Percentiles rank a stretch among this genome's conserved stretches.
phyloP scores from a whole-genome alignment of 2,329 filamentous ascomycete genomes.

The Fusarium sp. region DNA sequence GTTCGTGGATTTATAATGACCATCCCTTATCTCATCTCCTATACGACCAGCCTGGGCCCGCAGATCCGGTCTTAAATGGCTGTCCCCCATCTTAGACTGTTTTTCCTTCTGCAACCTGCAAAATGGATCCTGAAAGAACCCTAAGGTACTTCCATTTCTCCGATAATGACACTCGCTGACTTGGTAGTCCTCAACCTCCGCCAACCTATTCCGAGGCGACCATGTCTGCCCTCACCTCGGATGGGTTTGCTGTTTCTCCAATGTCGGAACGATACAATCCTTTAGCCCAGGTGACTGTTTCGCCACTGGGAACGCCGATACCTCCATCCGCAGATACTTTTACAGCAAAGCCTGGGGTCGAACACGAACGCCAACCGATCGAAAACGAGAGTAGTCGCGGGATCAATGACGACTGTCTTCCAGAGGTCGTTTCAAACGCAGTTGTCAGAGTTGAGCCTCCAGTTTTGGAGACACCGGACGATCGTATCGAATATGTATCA shows the following conservation, averaged over 20 bases:
- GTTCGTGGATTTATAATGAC: not conserved
- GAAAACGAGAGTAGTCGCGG: not conserved
- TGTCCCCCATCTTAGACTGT: not conserved
- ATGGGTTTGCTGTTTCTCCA: not conserved
- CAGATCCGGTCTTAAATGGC: not conserved
- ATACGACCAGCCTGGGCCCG: not conserved
- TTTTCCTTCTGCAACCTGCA: not conserved
- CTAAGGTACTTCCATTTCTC: not conserved
- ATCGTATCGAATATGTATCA: not conserved
- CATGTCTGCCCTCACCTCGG: not conserved
- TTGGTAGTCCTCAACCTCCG: not conserved
- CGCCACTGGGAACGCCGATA: not conserved
- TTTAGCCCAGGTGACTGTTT: not conserved
- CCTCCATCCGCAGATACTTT: not conserved
- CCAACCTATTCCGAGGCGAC: not conserved
- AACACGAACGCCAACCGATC: not conserved
- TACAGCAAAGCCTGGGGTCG: not conserved
- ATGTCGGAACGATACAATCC: not conserved
- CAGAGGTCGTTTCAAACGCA: not conserved
- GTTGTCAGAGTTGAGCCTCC: not conserved
- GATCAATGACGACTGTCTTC: not conserved
- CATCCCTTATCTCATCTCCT: not conserved
- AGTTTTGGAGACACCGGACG: not conserved
- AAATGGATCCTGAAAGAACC: not conserved
- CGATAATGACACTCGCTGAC: not conserved